Base-by-base conservation (phyloP, 2,329 filamentous ascomycete genomes). In the Colletotrichum lentis region DNA sequence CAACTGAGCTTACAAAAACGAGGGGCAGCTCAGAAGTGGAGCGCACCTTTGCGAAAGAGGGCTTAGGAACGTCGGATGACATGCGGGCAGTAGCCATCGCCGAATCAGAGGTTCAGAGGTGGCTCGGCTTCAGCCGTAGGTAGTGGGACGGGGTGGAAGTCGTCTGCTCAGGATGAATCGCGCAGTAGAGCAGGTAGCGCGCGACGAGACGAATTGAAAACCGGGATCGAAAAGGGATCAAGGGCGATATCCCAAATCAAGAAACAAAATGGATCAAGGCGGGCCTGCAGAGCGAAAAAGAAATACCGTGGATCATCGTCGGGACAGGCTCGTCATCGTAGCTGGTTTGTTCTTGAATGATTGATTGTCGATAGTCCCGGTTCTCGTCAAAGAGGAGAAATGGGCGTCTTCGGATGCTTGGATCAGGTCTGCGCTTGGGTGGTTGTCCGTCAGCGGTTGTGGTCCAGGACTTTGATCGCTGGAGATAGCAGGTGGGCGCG, bases 1-100 rank as follows among this genome's bases (percentile, higher is more conserved):
- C 60, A 37, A 46, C 12, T 47, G 41, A 39, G 24, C 60, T 58
- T 35, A 54, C 54, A 16, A 56, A 44, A 20, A 35, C 35, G 16
- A 35, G 31, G 22, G 31, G 37, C 39, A 49, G 14, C 35, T 60
- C 46, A n/a, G 35, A 44, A 60, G 35, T 35, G n/a, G 37, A 35
- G 11, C 83, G 67, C 81, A 92, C 91, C 86, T 92, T 93, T 79
- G 91, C 91, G 83, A 94, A 94, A 50, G 91, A 92, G 73, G 90
- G 85, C 79, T 87, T 88, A 61, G 81, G 80, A 63, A 80, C 71
- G 72, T 85, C 84, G 70, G 82, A 74, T 72, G 81, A 77, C 72
- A 83, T 78, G 74, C 81, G 80, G 63, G 81, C 76, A 54, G 83
- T 80, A 70, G 84, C 81, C 84, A 86, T 86, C 71, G 71, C 74